A percentile compares a stretch with the other conserved stretches of the same genome.
Evolutionary conservation across 2,329 filamentous ascomycete genomes (phyloP).

Genomic region (Colletotrichum salicis): DNA sequence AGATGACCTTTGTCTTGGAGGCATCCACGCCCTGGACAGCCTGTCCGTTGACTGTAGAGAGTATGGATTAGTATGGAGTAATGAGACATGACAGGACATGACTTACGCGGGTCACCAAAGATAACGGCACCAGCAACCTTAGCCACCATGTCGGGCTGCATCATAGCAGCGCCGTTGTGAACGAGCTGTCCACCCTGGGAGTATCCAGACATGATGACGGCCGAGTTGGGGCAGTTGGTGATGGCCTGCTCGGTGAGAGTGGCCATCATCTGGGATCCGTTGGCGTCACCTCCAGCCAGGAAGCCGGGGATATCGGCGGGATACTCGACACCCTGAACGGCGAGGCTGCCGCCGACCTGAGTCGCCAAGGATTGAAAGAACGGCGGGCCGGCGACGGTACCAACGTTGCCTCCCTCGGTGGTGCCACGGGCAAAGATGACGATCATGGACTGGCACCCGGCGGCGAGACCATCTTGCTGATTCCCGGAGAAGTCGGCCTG

Average conservation of each 20-base stretch:
- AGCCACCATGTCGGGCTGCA: slow-evolving; percentile 47
- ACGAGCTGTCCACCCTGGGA: slow-evolving; percentile 53
- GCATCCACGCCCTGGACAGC: slow-evolving; percentile 24
- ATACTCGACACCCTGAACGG: slow-evolving; percentile 66
- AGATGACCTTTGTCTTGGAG: slow-evolving; percentile 40
- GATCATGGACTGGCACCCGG: slow-evolving; percentile 56
- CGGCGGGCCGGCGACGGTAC: slow-evolving; percentile 58
- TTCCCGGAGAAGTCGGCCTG: slow-evolving; percentile 34
- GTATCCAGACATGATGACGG: slow-evolving; percentile 59
- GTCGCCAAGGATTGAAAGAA: slow-evolving; percentile 58
- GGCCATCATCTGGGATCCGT: slow-evolving; percentile 55
- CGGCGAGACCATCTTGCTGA: slow-evolving; percentile 32
- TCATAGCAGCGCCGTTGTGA: slow-evolving; percentile 54
- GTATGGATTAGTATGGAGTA: neutral
- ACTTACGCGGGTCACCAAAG: slow-evolving; percentile 42
- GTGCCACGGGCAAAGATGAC: slow-evolving; percentile 69
- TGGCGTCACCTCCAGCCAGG: slow-evolving; percentile 55
- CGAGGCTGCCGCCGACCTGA: slow-evolving; percentile 55
- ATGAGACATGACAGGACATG: neutral
- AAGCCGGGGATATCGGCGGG: slow-evolving; percentile 57
- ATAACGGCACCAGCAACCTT: slow-evolving; percentile 44
- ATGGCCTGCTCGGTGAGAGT: slow-evolving; percentile 44
- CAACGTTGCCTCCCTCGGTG: slow-evolving; percentile 63
- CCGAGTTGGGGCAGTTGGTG: slow-evolving; percentile 54
- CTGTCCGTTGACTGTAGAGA: slow-evolving; percentile 23